Base-by-base conservation (phyloP, 352 stramenopile genomes). In the Phytophthora uliginosa region DNA sequence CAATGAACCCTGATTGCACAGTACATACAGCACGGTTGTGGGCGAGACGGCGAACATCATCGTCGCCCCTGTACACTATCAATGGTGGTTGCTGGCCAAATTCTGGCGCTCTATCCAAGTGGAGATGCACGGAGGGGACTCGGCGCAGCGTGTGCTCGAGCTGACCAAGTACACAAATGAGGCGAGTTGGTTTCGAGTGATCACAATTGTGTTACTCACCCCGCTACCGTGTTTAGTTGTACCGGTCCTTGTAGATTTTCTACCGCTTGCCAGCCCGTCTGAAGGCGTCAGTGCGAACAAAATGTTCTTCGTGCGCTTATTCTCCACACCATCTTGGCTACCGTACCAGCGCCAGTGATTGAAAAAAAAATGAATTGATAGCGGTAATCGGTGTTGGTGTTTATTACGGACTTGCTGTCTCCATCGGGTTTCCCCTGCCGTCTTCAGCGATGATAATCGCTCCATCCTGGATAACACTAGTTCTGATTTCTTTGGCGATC, bases 221-320 rank as follows among this genome's bases (percentile, higher is more conserved):
- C 58, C 74, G 1, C 26, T 77, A 3, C 64, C 69, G 13, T 73
- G 64, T 15, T 56, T 81, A 1, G 7, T 64, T 20, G 65, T 71
- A 20, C 63, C 69, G 20, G 22, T 67, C 3, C 3, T 71, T 13
- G 34, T 54, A 20, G 74, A 81, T 45, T 17, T 72, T 34, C 17
- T 71, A 7, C 22, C 59, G 3, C 63, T 77, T 12, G 20, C 48
- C 3, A 34, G 64, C 15, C 56, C 73, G 4, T 31, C 48, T 2
- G 57, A 62, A 18, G 69, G 69, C 0, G 36, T 59, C 13, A 7
- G 48, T 20, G 7, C 24, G 7, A 81, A 74, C 38, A 59, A 26
- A 20, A n/a, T 64, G 18, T 81, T 73, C 26, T 61, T 60, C 47
- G 10, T 71, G 4, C 68, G 68, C 8, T 50, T 40, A 45, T 66